Evolutionary conservation across 139 green algal genomes (phyloP).

Genomic region (Chlamydomonas asymmetrica): DNA sequence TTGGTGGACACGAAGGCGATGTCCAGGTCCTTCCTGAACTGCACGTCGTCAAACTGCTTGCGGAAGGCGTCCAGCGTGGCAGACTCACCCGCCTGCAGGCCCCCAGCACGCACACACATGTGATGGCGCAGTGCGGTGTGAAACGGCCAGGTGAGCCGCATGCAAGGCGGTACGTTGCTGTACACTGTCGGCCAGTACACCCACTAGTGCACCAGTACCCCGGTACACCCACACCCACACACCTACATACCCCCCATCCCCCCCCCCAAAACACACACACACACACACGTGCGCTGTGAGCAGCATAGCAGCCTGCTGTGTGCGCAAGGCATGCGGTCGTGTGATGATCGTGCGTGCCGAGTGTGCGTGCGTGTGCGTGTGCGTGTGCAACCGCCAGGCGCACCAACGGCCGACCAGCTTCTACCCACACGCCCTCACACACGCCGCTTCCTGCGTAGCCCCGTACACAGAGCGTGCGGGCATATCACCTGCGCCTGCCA

Average conservation of each 20-base stretch:
- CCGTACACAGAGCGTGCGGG: too few relatives aligned
- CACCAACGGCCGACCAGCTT: too few relatives aligned
- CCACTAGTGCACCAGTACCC: too few relatives aligned
- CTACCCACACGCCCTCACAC: too few relatives aligned
- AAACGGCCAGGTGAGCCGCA: not conserved
- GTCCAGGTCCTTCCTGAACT: conserved; percentile 57
- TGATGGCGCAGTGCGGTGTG: not conserved
- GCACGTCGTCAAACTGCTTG: conserved; percentile 54
- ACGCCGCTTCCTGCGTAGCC: too few relatives aligned
- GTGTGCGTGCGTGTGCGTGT: too few relatives aligned
- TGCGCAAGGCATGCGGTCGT: too few relatives aligned
- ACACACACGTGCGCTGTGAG: not conserved
- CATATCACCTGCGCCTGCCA: not conserved
- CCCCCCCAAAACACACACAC: not conserved
- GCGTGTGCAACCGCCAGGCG: too few relatives aligned
- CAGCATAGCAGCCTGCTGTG: too few relatives aligned
- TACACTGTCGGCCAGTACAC: not conserved
- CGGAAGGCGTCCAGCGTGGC: conserved; percentile 50
- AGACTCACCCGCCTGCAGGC: conserved; percentile 32
- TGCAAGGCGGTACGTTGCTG: not conserved
- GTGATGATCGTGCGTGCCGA: too few relatives aligned
- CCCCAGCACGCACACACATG: not conserved
- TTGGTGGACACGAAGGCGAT: conserved; percentile 54
- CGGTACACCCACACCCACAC: not conserved
- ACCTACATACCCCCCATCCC: not conserved